phyloP scores from a whole-genome alignment of 169 alveolate genomes.

The Plasmodium reichenowi region DNA sequence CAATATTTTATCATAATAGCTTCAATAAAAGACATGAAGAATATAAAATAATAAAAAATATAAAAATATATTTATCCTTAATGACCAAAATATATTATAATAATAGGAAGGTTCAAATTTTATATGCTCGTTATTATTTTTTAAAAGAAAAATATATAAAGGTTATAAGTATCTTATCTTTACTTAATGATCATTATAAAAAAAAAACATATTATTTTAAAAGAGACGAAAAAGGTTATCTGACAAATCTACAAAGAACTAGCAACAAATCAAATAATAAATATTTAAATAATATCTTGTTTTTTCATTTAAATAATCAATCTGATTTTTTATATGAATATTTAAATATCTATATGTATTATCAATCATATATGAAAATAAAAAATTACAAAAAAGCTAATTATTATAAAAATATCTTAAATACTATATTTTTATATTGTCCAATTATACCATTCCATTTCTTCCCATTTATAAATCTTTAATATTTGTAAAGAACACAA shows the following conservation, averaged over 20 bases:
- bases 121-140: constrained; percentile 68
- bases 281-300: not conserved
- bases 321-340: constrained; percentile 68
- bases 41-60: constrained; percentile 47
- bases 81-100: constrained; percentile 54
- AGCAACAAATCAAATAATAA: not conserved
- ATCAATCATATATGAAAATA: constrained; percentile 38
- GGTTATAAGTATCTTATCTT: constrained; percentile 52
- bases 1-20: constrained; percentile 9
- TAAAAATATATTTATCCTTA: constrained; percentile 65
- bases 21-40: constrained; percentile 42
- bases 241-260: not conserved
- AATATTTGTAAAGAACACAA: not conserved
- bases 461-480: constrained; percentile 69
- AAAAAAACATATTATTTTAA: constrained; percentile 28
- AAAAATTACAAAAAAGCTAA: constrained; percentile 33
- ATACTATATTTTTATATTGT: constrained; percentile 43
- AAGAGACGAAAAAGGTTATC: not conserved
- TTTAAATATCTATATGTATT: constrained; percentile 71
- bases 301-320: constrained; percentile 58
- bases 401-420: constrained; percentile 57
- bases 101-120: constrained; percentile 63
- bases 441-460: constrained; percentile 56
- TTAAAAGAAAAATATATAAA: constrained; percentile 59
- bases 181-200: constrained; percentile 55